Percentiles rank a stretch among this genome's conserved stretches.
phyloP scores from a whole-genome alignment of 2,329 filamentous ascomycete genomes.

The Aspergillus amoenus region DNA sequence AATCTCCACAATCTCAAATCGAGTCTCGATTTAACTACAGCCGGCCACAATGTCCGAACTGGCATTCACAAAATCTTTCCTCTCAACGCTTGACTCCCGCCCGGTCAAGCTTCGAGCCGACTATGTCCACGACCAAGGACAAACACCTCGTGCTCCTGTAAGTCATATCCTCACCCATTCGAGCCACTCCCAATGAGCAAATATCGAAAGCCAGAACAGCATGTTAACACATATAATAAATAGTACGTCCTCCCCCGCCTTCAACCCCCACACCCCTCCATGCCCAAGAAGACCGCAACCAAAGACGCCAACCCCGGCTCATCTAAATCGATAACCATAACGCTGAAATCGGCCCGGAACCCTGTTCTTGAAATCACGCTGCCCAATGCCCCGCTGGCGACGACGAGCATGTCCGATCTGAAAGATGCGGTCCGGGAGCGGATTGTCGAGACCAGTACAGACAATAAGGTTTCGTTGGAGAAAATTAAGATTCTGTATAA shows the following conservation, averaged over 20 bases:
- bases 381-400: conserved; percentile 57
- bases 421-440: conserved; percentile 68
- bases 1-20: background rate
- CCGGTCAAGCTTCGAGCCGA: conserved; percentile 82
- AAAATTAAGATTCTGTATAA: conserved; percentile 85
- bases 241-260: conserved; percentile 51
- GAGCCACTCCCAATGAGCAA: background rate
- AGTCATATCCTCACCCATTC: conserved; percentile 26
- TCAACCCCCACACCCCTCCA: conserved; percentile 41
- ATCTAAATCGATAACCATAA: conserved; percentile 39
- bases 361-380: conserved; percentile 69
- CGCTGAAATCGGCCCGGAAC: conserved; percentile 64
- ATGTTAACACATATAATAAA: conserved; percentile 1
- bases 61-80: conserved; percentile 79
- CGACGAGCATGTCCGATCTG: conserved; percentile 75
- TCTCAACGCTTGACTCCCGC: conserved; percentile 74
- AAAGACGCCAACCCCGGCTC: conserved; percentile 35
- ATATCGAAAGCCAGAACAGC: background rate
- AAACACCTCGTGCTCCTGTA: conserved; percentile 77
- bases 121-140: conserved; percentile 82
- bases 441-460: conserved; percentile 49
- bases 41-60: conserved; percentile 69
- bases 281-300: conserved; percentile 42
- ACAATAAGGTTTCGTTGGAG: conserved; percentile 47
- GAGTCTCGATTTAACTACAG: no score